Conservation (phyloP, 2,329 filamentous ascomycete genomes). For the Fusarium coffeatum region DNA sequence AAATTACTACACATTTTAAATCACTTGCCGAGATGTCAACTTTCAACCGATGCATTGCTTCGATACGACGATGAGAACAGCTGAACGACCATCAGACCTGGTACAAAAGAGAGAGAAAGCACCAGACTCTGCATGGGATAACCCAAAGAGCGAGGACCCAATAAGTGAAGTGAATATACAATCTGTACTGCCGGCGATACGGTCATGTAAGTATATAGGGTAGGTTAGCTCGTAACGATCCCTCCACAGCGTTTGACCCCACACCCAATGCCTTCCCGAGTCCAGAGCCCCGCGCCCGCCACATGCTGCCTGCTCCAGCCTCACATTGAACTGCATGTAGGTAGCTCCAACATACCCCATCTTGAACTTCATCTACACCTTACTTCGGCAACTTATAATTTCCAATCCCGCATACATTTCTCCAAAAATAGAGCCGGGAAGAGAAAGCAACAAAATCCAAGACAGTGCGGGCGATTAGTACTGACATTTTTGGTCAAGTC, state of each 20-base stretch:
- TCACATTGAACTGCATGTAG: slow-evolving; percentile 33
- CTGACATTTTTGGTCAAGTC: not conserved
- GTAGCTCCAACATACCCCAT: slow-evolving; percentile 25
- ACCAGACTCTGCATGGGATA: not conserved
- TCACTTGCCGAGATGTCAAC: not conserved
- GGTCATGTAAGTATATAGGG: slow-evolving; percentile 12
- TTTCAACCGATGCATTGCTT: not conserved
- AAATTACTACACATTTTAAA: no score
- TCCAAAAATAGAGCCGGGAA: not conserved
- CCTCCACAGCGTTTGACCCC: slow-evolving; percentile 12
- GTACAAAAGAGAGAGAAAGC: not conserved
- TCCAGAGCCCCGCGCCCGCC: slow-evolving; percentile 41
- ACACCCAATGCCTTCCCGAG: slow-evolving; percentile 12
- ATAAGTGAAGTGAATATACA: not conserved
- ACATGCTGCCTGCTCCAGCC: slow-evolving; percentile 44
- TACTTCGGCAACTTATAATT: slow-evolving; percentile 7
- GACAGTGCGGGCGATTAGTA: not conserved
- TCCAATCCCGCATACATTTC: not conserved
- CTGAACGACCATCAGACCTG: not conserved
- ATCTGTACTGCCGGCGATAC: not conserved
- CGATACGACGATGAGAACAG: not conserved
- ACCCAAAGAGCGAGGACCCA: not conserved
- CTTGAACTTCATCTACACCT: slow-evolving; percentile 17
- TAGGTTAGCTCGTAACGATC: not conserved
- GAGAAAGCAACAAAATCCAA: not conserved